These are phyloP conservation scores for Triticum dicoccoides DNA, from an alignment of 176 grass and related monocot genomes.

Conservation along the genomic window DNA sequence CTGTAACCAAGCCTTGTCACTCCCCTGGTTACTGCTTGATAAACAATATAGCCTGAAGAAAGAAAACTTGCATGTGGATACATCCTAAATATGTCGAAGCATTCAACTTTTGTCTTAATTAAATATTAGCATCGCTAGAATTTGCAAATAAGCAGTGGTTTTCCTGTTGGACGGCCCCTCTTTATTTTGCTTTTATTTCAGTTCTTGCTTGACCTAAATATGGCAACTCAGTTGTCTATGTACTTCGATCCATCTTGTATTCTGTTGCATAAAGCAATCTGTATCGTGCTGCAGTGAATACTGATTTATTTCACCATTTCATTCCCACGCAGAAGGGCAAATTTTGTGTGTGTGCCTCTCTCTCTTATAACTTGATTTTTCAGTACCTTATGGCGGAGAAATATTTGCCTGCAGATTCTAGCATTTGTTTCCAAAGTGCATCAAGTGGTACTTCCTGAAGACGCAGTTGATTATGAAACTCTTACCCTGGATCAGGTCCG, in stretches of 20 bases:
- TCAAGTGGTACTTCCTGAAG: slow-evolving; percentile 88
- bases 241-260: neutral
- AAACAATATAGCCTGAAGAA: slow-evolving; percentile 10
- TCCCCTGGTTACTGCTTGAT: neutral
- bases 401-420: slow-evolving; percentile 50
- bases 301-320: neutral
- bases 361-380: slow-evolving; percentile 12
- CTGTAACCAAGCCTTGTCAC: neutral
- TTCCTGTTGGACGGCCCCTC: neutral
- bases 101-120: neutral
- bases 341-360: neutral
- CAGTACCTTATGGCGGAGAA: slow-evolving; percentile 2
- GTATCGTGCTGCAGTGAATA: neutral
- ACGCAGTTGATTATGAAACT: slow-evolving; percentile 73
- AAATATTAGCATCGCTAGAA: neutral
- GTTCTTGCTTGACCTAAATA: slow-evolving; percentile 18
- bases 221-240: neutral
- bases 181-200: neutral
- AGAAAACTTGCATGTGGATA: neutral
- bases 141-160: slow-evolving; percentile 14
- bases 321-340: slow-evolving; percentile 6
- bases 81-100: neutral
- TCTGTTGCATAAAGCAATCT: neutral
- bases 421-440: slow-evolving; percentile 99
- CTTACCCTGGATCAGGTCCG: slow-evolving; percentile 77